Conservation (phyloP, 306 rosid species). For the Arachis hypogaea region DNA sequence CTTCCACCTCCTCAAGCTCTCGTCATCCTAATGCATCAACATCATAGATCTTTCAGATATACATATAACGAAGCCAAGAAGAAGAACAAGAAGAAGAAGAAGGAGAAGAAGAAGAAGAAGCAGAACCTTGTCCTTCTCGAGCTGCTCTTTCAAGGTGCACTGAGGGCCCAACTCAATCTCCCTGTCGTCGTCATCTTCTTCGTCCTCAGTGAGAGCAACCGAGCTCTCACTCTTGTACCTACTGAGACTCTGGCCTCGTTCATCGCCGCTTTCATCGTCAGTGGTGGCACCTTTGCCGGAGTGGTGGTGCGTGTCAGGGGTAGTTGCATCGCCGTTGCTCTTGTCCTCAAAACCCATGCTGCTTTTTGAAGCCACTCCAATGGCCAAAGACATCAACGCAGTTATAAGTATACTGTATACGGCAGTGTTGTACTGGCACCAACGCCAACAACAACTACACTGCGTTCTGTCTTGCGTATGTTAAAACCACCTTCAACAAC, state of each 20-base stretch:
- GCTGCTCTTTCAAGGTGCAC: constrained; percentile 76
- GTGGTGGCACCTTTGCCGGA: constrained; percentile 5
- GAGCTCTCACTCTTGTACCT: constrained; percentile 66
- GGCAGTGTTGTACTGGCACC: constrained; percentile 35
- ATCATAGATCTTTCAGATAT: neutral
- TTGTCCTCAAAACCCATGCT: constrained; percentile 73
- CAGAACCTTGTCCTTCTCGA: constrained; percentile 85
- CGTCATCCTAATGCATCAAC: constrained; percentile 70
- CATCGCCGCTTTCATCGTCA: constrained; percentile 45
- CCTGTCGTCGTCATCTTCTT: constrained; percentile 67
- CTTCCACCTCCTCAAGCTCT: constrained; percentile 93
- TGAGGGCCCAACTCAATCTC: constrained; percentile 84
- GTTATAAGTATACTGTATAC: neutral
- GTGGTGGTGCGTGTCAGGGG: constrained; percentile 39
- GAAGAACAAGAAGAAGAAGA: neutral
- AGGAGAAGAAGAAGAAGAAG: constrained; percentile 3
- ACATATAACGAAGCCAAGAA: neutral
- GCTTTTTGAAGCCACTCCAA: constrained; percentile 52
- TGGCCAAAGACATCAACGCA: constrained; percentile 53
- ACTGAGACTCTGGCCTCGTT: constrained; percentile 20
- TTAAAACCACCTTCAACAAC: neutral
- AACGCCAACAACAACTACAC: neutral
- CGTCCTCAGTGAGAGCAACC: constrained; percentile 65
- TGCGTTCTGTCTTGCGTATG: neutral
- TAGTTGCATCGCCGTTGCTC: constrained; percentile 28